Percentiles rank a stretch among this genome's conserved stretches.
phyloP scores from a whole-genome alignment of 768 basidiomycete species.

The Harrya chromipes region DNA sequence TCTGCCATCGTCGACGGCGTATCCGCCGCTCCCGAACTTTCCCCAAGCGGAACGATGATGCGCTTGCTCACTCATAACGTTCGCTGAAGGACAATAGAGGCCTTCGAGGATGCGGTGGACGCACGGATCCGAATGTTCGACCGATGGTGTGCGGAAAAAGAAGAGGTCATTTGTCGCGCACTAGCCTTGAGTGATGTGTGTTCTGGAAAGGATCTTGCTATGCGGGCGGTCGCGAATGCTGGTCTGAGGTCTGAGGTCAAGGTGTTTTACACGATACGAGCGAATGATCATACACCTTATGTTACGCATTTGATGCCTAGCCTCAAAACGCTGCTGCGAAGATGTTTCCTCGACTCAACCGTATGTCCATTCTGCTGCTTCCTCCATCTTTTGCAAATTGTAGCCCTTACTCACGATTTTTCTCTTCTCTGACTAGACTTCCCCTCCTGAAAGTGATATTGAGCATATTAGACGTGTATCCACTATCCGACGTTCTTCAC shows the following conservation, averaged over 20 bases:
- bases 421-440: constrained; percentile 42
- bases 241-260: constrained; percentile 51
- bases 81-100: too few species aligned
- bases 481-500: constrained; percentile 66
- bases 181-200: constrained; percentile 71
- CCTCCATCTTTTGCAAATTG: background rate
- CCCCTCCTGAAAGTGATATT: constrained; percentile 64
- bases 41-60: too few species aligned
- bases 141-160: constrained; percentile 53
- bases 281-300: constrained; percentile 33
- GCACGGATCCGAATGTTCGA: constrained; percentile 56
- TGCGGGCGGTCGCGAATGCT: constrained; percentile 37
- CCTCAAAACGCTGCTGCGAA: constrained; percentile 54
- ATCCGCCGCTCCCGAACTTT: too few species aligned
- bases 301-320: constrained; percentile 31
- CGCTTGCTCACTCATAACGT: too few species aligned
- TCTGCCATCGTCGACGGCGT: too few species aligned
- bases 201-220: constrained; percentile 68
- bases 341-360: constrained; percentile 62
- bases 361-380: constrained; percentile 34
- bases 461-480: constrained; percentile 66
- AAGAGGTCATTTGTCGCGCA: too few species aligned
- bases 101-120: constrained; percentile 72
- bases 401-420: background rate
- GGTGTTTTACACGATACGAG: constrained; percentile 71